A percentile compares a stretch with the other conserved stretches of the same genome.
phyloP scores from a whole-genome alignment of 345 rosid species.

The Stellera chamaejasme region DNA sequence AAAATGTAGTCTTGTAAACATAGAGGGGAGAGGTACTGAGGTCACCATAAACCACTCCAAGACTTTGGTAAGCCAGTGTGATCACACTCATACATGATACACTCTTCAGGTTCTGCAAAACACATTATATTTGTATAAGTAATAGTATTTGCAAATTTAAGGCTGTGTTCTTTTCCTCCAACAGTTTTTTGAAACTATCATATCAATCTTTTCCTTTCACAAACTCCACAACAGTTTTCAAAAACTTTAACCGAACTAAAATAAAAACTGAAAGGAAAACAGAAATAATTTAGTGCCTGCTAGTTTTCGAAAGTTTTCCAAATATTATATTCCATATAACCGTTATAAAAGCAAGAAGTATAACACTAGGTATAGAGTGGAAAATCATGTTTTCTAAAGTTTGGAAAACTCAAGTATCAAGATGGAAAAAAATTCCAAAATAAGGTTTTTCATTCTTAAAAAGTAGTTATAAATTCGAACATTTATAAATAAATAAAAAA shows the following conservation, averaged over 20 bases:
- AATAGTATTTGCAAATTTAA: neutral
- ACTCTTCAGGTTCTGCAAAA: conserved; percentile 52
- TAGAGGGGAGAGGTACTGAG: conserved; percentile 79
- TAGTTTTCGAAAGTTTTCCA: too few relatives aligned
- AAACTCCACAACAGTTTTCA: neutral
- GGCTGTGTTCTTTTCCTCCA: neutral
- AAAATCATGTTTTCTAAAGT: too few relatives aligned
- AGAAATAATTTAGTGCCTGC: too few relatives aligned
- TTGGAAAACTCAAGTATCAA: too few relatives aligned
- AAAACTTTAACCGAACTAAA: too few relatives aligned
- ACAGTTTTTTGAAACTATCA: neutral
- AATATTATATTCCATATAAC: neutral
- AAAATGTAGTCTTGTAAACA: conserved; percentile 74
- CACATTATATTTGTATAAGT: conserved; percentile 8
- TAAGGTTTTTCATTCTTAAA: too few relatives aligned
- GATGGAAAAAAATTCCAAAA: too few relatives aligned
- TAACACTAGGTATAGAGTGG: neutral
- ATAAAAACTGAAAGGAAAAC: too few relatives aligned
- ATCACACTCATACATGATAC: conserved; percentile 42
- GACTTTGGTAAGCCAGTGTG: conserved; percentile 80
- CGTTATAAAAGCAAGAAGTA: neutral
- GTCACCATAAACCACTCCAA: conserved; percentile 87
- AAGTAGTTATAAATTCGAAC: too few relatives aligned
- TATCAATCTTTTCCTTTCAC: neutral
- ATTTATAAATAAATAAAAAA: too few relatives aligned